Evolutionary conservation across 75 land plant species (phyloP).

Genomic region (Picea glauca): DNA sequence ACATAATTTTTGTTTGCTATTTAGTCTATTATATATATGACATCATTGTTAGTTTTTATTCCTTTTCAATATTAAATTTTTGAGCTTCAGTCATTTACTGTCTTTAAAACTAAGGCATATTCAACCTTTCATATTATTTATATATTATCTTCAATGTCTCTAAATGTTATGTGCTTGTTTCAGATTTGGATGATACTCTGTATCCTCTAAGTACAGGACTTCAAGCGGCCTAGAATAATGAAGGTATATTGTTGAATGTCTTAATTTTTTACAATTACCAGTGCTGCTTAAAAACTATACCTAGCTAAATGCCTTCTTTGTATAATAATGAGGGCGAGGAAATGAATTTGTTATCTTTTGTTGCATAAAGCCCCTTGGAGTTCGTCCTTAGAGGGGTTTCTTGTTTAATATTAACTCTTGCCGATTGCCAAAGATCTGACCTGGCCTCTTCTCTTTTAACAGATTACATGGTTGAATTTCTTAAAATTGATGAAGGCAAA

Average conservation of each 20-base stretch:
- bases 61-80: not conserved
- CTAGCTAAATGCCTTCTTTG: not conserved
- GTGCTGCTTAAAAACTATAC: not conserved
- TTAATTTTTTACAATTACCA: not conserved
- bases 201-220: conserved; percentile 27
- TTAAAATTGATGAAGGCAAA: conserved; percentile 34
- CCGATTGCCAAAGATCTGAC: not conserved
- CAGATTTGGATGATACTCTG: conserved; percentile 31
- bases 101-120: not conserved
- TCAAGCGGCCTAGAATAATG: conserved; percentile 15
- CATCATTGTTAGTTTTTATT: too few species aligned
- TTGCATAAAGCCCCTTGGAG: not conserved
- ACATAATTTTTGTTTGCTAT: not conserved
- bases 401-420: not conserved
- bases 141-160: not conserved
- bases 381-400: not conserved
- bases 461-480: conserved; percentile 71
- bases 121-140: not conserved
- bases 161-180: not conserved
- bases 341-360: not conserved
- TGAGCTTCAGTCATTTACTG: not conserved
- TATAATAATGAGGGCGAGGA: not conserved
- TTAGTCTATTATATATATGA: too few species aligned
- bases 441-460: not conserved
- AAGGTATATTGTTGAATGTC: conserved; percentile 2